Evolutionary conservation across 768 basidiomycete species (phyloP), one percentile per base, ranked within the genome.

Genomic region (Neoboletus magnificus): DNA sequence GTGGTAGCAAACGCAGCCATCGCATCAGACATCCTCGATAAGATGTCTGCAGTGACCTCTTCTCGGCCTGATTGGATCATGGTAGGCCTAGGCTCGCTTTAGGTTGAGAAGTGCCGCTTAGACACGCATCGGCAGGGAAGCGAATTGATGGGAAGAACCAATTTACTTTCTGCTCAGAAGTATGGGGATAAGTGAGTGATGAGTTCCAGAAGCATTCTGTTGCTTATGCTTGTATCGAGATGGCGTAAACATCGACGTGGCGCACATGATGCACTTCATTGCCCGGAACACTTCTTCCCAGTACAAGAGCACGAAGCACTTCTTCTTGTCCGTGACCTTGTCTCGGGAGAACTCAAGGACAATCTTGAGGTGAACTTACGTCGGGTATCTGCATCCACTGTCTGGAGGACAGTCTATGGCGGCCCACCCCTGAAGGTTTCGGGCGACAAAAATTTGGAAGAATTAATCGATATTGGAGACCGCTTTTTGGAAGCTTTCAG

Each of bases 1-100:
- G 52, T 57, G n/a, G 41, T 57, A 27, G 56, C 56, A n/a, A 57
- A 57, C 12, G 52, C 52, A 43, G 33, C 52, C 18, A 48, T 54
- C 11, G 56, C 56, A 5, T 57, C 41, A 6, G 56, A 57, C 5
- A 54, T 47, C 30, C 47, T 54, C 0, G 56, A 57, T 22, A 57
- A 54, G 22, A 57, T 54, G 56, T 54, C 56, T 11, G 46, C 56
- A 5, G 52, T 54, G 3, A 57, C 52, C 15, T 54, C 52, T 12
- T 54, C 51, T 13, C 46, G 52, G 7, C 56, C 52, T 54, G 52
- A 54, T 44, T 48, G 52, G 52, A 54, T 54, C 35, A 54, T 57
- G 56, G 56, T 57, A 39, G 23, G 41, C 23, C 22, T n/a, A 48
- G 20, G 20, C 16, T 48, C 16, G 13, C 23, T 18, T 36, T 20